Evolutionary conservation across 2,329 filamentous ascomycete genomes (phyloP), one percentile per base, ranked within the genome.

Genomic region (Curvularia lunata): DNA sequence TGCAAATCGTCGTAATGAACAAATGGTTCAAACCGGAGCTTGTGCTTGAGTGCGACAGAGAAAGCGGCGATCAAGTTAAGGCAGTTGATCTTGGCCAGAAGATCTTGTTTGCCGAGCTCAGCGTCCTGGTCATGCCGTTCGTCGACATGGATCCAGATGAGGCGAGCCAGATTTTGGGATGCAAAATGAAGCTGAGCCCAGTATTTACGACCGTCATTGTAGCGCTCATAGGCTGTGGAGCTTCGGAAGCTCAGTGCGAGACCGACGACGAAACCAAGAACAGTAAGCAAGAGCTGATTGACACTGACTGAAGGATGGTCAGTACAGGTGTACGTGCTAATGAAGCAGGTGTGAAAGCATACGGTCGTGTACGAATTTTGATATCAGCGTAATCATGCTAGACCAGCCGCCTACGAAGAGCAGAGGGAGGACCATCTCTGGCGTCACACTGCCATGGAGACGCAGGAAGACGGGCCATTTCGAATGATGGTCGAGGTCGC

Each of bases 1-100:
- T 85, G 78, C 5, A 95, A 79, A 68, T 95, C 91, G 2, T 88
- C 84, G 72, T 95, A 93, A 51, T 88, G 84, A 30, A 86, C 85
- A 67, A 89, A 91, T 0, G 91, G 91, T 72, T 95, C 91, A 73
- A 94, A 94, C 13, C 91, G 90, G n/a, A 95, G 84, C 67, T 87
- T 88, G 77, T 94, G 91, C 78, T 94, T 95, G 56, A 95, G 82
- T 1, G 91, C 80, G 5, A 91, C 81, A n/a, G 90, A 83, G 69
- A 91, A 95, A 1, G 91, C 89, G 21, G 91, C 83, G 61, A 95
- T 83, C 12, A 95, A 81, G 74, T 95, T 94, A 75, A 94, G 85
- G 27, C 63, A 69, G 54, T 62, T 67, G 48, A 91, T 74, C 76
- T 93, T 94, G 50, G 81, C 83, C 2, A 94, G 81, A 0, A 92